Conservation (phyloP, 768 basidiomycete species). For the Lactarius vividus region DNA sequence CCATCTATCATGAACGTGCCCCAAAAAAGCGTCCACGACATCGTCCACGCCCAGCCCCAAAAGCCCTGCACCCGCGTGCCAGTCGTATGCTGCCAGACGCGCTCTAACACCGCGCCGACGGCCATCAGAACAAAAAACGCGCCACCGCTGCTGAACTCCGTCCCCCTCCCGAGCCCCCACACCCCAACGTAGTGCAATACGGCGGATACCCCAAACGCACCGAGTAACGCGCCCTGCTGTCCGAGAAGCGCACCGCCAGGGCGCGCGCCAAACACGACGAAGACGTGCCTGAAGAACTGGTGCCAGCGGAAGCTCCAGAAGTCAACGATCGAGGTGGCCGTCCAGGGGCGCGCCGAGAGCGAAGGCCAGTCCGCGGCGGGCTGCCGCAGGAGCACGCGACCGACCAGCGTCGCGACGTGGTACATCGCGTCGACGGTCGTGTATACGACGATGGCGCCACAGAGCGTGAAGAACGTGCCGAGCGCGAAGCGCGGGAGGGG, state of each 20-base stretch:
- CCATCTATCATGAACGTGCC: constrained; percentile 28
- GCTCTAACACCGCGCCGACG: constrained; percentile 50
- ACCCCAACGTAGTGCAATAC: constrained; percentile 55
- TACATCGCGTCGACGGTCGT: constrained; percentile 28
- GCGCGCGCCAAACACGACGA: constrained; percentile 34
- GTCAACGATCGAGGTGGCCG: constrained; percentile 38
- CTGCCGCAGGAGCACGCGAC: constrained; percentile 34
- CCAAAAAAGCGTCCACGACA: constrained; percentile 46
- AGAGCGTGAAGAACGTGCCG: constrained; percentile 9
- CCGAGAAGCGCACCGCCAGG: constrained; percentile 44
- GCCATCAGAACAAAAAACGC: constrained; percentile 61
- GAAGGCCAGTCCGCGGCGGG: constrained; percentile 38
- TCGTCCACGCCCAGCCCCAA: constrained; percentile 54
- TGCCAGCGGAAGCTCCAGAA: constrained; percentile 45
- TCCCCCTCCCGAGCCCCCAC: constrained; percentile 58
- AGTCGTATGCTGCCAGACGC: constrained; percentile 42
- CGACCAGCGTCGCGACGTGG: constrained; percentile 28
- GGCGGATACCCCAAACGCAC: constrained; percentile 58
- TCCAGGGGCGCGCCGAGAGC: constrained; percentile 38
- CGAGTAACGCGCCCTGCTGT: constrained; percentile 49
- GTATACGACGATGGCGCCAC: constrained; percentile 19
- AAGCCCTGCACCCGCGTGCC: constrained; percentile 48
- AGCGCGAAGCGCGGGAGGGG: neutral
- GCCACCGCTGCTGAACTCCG: constrained; percentile 41
- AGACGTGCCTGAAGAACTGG: constrained; percentile 35